Evolutionary conservation across 768 basidiomycete genomes (phyloP).

Genomic region (Leccinum obscurum): DNA sequence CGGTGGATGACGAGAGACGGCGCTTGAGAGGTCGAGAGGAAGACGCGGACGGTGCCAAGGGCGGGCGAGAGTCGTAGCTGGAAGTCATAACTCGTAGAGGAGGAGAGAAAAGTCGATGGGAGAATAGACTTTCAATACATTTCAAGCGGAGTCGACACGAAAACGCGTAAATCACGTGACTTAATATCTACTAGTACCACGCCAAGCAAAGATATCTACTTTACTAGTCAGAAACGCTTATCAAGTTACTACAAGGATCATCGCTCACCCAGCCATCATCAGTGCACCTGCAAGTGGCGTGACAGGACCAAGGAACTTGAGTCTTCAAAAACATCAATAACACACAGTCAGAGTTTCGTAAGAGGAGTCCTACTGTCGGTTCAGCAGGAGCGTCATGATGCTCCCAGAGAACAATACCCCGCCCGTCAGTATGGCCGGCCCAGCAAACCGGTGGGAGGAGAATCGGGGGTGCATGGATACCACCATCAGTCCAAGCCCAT

Average conservation of each 20-base stretch:
- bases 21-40: constrained; percentile 47
- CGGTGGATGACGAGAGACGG: constrained; percentile 44
- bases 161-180: constrained; percentile 45
- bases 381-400: constrained; percentile 55
- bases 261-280: constrained; percentile 67
- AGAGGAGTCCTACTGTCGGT: constrained; percentile 35
- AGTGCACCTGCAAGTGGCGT: constrained; percentile 65
- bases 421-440: constrained; percentile 62
- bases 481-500: constrained; percentile 64
- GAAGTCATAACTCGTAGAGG: neutral
- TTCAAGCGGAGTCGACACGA: constrained; percentile 50
- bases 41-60: constrained; percentile 21
- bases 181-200: constrained; percentile 35
- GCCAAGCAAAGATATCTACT: constrained; percentile 54
- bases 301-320: constrained; percentile 58
- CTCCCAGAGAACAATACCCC: constrained; percentile 61
- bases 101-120: constrained; percentile 17
- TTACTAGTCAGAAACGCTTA: constrained; percentile 7
- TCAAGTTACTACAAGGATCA: neutral
- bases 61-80: constrained; percentile 3
- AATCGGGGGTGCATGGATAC: constrained; percentile 66
- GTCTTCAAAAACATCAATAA: constrained; percentile 28
- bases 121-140: constrained; percentile 25
- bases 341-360: neutral
- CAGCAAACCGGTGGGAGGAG: constrained; percentile 59